Base-by-base conservation (phyloP, 345 rosid species). In the Melaleuca quinquenervia region DNA sequence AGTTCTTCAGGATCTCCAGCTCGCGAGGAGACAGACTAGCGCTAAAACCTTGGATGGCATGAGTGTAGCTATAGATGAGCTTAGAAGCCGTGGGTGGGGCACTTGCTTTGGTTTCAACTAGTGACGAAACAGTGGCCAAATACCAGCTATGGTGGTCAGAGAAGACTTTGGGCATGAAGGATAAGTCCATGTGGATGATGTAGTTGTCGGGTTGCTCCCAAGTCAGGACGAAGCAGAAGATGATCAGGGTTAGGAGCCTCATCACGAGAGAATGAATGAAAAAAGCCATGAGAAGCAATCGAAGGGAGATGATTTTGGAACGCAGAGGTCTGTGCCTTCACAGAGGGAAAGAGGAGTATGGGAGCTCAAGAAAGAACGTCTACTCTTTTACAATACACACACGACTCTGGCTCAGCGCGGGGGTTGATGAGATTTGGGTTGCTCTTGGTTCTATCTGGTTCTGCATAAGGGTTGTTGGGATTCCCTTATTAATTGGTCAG, bases 1-100 rank as follows among this genome's bases (percentile, higher is more conserved):
- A 82, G 55, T 50, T 86, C 86, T 89, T 87, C 50, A 93, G n/a
- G 70, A 87, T 87, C 80, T 88, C 87, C 36, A 89, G 91, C 88
- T 89, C 92, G 8, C 27, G 22, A 5, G 88, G 87, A 20, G 90
- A 84, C 20, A 93, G 91, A 86, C 85, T 85, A 20, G 92, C 94
- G 74, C 92, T 89, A 44, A 93, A 93, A 27, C 92, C 94, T n/a
- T 90, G 89, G 20, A 90, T 86, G 76, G 84, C 94, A 82, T 89
- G 88, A 53, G 32, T 87, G 27, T 93, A 93, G 21, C 84, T 88
- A 76, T 93, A 93, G 7, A 90, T 76, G 48, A 74, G 44, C 82
- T 27, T 36, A 29, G 18, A 54, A 54, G 24, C 41, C 41, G 41
- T 27, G 14, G 92, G 84, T 2, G 52, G 82, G 56, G 50, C 64